A percentile compares a stretch with the other conserved stretches of the same genome.
Evolutionary conservation across 129 eudicot species (phyloP).

Genomic region (Helichrysum umbraculigerum): DNA sequence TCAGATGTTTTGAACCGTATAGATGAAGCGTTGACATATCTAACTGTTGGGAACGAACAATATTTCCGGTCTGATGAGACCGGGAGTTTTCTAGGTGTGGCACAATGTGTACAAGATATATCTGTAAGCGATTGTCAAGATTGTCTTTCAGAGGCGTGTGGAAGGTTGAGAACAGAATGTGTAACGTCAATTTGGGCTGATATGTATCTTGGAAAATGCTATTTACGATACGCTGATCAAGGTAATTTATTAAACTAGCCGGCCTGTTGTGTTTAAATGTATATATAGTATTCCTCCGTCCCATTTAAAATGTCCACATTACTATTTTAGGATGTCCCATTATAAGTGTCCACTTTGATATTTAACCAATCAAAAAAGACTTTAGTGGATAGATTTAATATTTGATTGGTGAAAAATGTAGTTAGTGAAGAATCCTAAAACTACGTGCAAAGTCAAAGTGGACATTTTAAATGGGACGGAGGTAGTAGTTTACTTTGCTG

Average conservation of each 20-base stretch:
- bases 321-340: no score
- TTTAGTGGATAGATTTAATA: no score
- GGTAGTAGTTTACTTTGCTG: no score
- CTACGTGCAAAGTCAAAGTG: no score
- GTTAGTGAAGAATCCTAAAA: no score
- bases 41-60: slow-evolving; percentile 38
- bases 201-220: slow-evolving; percentile 66
- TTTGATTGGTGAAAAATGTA: no score
- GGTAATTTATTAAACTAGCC: slow-evolving; percentile 31
- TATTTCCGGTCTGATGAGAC: slow-evolving; percentile 49
- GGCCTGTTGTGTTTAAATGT: no score
- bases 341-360: no score
- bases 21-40: slow-evolving; percentile 44
- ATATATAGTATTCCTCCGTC: no score
- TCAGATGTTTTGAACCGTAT: slow-evolving; percentile 29
- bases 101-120: slow-evolving; percentile 64
- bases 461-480: no score
- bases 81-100: slow-evolving; percentile 53
- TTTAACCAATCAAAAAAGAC: no score
- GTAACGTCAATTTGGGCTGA: slow-evolving; percentile 50
- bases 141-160: slow-evolving; percentile 56
- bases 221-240: slow-evolving; percentile 48
- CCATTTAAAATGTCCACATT: no score
- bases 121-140: slow-evolving; percentile 60
- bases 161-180: slow-evolving; percentile 45